Evolutionary conservation across 1,284 basidiomycete genomes (phyloP).

Genomic region (Neotropicomus parvogracilis): DNA sequence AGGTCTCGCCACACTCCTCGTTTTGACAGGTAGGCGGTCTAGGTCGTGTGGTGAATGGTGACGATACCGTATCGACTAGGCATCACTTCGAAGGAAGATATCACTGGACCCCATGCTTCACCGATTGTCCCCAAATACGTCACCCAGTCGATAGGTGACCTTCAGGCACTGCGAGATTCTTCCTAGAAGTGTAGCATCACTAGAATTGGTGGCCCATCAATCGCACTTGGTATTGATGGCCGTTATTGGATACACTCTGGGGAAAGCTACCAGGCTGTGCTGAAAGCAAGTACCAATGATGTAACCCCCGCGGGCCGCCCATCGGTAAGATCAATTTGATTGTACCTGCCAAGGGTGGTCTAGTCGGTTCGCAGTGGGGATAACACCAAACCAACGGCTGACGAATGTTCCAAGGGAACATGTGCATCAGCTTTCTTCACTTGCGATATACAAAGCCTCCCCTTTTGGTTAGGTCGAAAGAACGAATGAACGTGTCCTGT

Average conservation of each 20-base stretch:
- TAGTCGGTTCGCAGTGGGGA: too few species aligned
- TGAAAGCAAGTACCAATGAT: slow-evolving; percentile 56
- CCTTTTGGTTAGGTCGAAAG: too few species aligned
- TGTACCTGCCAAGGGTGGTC: too few species aligned
- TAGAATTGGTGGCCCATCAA: slow-evolving; percentile 8
- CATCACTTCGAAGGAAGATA: slow-evolving; percentile 67
- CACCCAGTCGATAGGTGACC: slow-evolving; percentile 75
- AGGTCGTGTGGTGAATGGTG: slow-evolving; percentile 1
- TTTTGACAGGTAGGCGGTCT: slow-evolving; percentile 77
- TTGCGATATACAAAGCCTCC: too few species aligned
- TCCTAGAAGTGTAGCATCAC: slow-evolving; percentile 5
- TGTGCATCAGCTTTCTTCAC: too few species aligned
- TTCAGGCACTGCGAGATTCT: slow-evolving; percentile 39
- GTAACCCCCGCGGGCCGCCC: slow-evolving; percentile 65
- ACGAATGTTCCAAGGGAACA: too few species aligned
- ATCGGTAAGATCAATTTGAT: slow-evolving; percentile 19
- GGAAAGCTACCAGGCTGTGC: slow-evolving; percentile 44
- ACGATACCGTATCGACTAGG: slow-evolving; percentile 41
- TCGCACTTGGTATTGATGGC: slow-evolving; percentile 18
- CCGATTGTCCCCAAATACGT: slow-evolving; percentile 77
- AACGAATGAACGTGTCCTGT: too few species aligned
- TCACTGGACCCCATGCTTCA: slow-evolving; percentile 69
- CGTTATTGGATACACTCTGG: slow-evolving; percentile 30
- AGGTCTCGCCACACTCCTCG: slow-evolving; percentile 83
- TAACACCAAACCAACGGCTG: too few species aligned